A percentile compares a stretch with the other conserved stretches of the same genome.
Conservation (phyloP, 1,284 basidiomycete species). For the Apiotrichum sp. region DNA sequence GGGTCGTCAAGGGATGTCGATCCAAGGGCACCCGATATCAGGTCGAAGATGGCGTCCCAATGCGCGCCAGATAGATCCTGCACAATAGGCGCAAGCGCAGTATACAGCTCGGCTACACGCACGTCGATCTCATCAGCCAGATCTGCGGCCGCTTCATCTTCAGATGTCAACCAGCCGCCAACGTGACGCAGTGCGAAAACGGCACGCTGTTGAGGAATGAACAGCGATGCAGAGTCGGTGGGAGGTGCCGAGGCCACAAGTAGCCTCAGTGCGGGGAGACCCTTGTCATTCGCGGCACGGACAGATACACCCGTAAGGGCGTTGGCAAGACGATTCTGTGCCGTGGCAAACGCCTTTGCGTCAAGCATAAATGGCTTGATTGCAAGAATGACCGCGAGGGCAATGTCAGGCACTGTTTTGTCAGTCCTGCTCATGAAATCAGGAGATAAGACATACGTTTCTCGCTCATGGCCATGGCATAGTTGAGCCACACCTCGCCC, state of each 20-base stretch:
- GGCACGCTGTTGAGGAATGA: conserved; percentile 78
- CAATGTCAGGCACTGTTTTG: conserved; percentile 58
- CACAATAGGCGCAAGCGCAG: conserved; percentile 75
- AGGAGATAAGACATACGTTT: conserved; percentile 49
- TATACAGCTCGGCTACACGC: conserved; percentile 67
- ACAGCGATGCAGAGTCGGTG: conserved; percentile 69
- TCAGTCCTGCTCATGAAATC: not conserved
- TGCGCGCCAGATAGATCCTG: conserved; percentile 81
- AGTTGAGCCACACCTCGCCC: conserved; percentile 66
- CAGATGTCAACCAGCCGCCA: conserved; percentile 71
- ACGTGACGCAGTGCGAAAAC: conserved; percentile 84
- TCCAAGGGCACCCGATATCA: conserved; percentile 82
- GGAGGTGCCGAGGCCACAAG: conserved; percentile 74
- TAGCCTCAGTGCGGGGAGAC: conserved; percentile 62
- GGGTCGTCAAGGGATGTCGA: conserved; percentile 61
- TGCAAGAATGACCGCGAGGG: conserved; percentile 60
- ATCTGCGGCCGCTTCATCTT: conserved; percentile 60
- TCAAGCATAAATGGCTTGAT: conserved; percentile 62
- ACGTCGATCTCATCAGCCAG: conserved; percentile 68
- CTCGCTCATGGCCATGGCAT: conserved; percentile 60
- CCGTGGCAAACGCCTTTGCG: conserved; percentile 66
- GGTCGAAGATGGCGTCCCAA: conserved; percentile 87
- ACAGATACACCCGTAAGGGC: conserved; percentile 64
- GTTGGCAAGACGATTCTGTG: conserved; percentile 84
- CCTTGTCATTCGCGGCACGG: conserved; percentile 59